These are phyloP conservation scores for Nothomitra cinnamomea DNA, from an alignment of 2,329 filamentous ascomycete species.

Conservation along the genomic window DNA sequence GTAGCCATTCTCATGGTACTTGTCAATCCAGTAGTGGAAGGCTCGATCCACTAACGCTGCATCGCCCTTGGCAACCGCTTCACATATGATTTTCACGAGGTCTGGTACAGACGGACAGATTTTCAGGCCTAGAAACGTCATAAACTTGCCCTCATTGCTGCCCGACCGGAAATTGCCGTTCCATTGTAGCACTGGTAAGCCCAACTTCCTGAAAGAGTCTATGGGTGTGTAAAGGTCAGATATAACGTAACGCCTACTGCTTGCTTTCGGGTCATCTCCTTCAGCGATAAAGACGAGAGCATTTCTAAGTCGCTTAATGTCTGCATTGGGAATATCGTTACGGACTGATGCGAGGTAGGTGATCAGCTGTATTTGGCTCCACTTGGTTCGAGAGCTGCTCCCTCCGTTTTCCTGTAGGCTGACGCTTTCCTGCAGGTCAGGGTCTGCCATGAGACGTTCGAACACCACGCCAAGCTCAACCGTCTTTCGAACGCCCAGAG, in stretches of 20 bases:
- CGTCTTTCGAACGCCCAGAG: constrained; percentile 84
- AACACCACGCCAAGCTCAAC: constrained; percentile 92
- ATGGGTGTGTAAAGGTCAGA: constrained; percentile 71
- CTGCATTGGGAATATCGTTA: constrained; percentile 69
- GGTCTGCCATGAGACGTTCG: constrained; percentile 52
- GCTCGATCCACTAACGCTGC: constrained; percentile 44
- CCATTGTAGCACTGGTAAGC: constrained; percentile 69
- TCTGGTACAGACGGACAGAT: constrained; percentile 54
- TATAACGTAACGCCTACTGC: constrained; percentile 45
- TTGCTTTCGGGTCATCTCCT: constrained; percentile 33
- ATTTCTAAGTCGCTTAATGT: constrained; percentile 60
- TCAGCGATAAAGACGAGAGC: constrained; percentile 75
- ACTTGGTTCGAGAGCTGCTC: constrained; percentile 33
- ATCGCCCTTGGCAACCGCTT: constrained; percentile 34
- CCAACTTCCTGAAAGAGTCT: constrained; percentile 48
- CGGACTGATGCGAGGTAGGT: constrained; percentile 84
- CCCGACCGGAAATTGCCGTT: constrained; percentile 49
- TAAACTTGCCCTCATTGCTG: constrained; percentile 58
- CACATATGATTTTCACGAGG: constrained; percentile 62
- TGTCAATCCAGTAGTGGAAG: constrained; percentile 62
- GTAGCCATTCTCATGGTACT: constrained; percentile 67
- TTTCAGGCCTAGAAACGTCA: constrained; percentile 56
- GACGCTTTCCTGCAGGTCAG: constrained; percentile 30
- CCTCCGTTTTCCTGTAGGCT: constrained; percentile 20
- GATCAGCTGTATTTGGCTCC: constrained; percentile 89